Evolutionary conservation across 179 eudicot genomes (phyloP).

Genomic region (Heliamphora pulchella): DNA sequence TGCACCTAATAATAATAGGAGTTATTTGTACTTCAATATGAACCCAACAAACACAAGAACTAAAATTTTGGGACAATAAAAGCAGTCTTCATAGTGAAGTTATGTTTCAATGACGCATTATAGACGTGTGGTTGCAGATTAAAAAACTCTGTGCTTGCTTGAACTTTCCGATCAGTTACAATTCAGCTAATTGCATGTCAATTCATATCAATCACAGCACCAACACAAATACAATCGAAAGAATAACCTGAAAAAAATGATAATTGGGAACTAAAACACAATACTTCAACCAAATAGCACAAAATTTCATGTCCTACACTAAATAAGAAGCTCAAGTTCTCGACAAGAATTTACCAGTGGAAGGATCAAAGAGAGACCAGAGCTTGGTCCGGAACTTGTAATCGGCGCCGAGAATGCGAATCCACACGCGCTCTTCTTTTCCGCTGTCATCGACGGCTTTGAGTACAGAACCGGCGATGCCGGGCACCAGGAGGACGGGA

Average conservation of each 20-base stretch:
- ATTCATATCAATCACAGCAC: neutral
- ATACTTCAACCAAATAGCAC: neutral
- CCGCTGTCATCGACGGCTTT: conserved; percentile 9
- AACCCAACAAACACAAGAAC: neutral
- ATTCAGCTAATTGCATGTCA: neutral
- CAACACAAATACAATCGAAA: neutral
- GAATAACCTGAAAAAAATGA: neutral
- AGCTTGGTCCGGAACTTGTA: conserved; percentile 65
- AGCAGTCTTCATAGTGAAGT: neutral
- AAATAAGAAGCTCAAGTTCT: neutral
- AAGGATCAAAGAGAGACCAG: conserved; percentile 87
- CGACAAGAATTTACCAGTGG: conserved; percentile 42
- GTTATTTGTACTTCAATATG: neutral
- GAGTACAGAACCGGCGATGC: conserved; percentile 71
- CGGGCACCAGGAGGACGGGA: conserved; percentile 87
- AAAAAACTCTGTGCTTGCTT: neutral
- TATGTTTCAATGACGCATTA: neutral
- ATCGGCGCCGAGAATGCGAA: conserved; percentile 57
- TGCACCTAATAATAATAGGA: too few relatives aligned
- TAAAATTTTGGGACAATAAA: neutral
- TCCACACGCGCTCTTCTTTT: conserved; percentile 12
- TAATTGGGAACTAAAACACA: neutral
- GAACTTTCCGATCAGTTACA: neutral
- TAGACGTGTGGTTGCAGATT: neutral
- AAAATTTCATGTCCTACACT: neutral